phyloP scores from a whole-genome alignment of 148 eudicot genomes.

The Spergularia bocconei region DNA sequence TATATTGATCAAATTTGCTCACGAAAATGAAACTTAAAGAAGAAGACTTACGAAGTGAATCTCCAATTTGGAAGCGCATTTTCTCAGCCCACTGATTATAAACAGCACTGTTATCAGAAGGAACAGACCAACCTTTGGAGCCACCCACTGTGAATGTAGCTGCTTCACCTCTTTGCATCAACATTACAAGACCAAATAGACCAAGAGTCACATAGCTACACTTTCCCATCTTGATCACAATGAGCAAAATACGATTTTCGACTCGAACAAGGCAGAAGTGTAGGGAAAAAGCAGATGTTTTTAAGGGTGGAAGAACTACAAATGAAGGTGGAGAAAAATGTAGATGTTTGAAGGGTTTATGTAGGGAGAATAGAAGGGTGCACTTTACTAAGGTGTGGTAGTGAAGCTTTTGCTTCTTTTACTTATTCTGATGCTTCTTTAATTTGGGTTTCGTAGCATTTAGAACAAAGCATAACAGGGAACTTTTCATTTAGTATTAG shows the following conservation, averaged over 20 bases:
- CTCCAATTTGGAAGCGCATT: slow-evolving; percentile 69
- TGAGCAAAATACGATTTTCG: background rate
- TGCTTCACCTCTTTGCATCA: slow-evolving; percentile 46
- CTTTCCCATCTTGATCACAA: slow-evolving; percentile 1
- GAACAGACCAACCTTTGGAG: slow-evolving; percentile 56
- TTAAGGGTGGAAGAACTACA: background rate
- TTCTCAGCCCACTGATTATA: slow-evolving; percentile 80
- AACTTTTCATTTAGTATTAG: background rate
- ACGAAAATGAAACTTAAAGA: background rate
- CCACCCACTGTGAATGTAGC: slow-evolving; percentile 77
- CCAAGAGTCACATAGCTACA: slow-evolving; percentile 25
- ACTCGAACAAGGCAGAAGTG: background rate
- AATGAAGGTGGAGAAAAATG: slow-evolving; percentile 8
- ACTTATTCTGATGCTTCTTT: slow-evolving; percentile 14
- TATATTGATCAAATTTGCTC: no score
- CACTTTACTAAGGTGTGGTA: slow-evolving; percentile 45
- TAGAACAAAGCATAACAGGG: slow-evolving; percentile 51
- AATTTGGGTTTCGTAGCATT: slow-evolving; percentile 49
- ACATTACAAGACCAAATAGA: slow-evolving; percentile 35
- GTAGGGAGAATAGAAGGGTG: slow-evolving; percentile 39
- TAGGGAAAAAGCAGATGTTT: background rate
- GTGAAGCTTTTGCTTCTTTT: slow-evolving; percentile 49
- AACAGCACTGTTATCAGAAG: slow-evolving; percentile 40
- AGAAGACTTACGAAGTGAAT: slow-evolving; percentile 59
- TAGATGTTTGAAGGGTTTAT: slow-evolving; percentile 38